Conservation (phyloP, 2,329 filamentous ascomycete species). For the Calonectria ilicicola region DNA sequence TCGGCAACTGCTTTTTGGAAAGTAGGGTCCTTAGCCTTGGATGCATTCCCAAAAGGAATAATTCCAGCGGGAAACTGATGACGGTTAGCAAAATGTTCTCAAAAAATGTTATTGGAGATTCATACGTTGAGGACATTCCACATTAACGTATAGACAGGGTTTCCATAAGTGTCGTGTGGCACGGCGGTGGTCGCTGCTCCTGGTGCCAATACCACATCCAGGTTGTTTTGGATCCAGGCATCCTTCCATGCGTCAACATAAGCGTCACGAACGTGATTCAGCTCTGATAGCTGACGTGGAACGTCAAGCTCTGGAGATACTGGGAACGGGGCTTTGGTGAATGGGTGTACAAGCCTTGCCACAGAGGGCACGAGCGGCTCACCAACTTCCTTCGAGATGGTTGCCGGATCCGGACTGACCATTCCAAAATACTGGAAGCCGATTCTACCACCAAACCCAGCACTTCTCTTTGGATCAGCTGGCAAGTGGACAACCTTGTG, state of each 20-base stretch:
- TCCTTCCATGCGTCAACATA: slow-evolving; percentile 31
- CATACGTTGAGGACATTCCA: slow-evolving; percentile 40
- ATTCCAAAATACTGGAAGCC: slow-evolving; percentile 36
- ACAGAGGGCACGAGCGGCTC: slow-evolving; percentile 37
- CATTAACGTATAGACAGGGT: slow-evolving; percentile 37
- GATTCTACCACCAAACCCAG: slow-evolving; percentile 30
- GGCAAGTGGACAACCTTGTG: slow-evolving; percentile 56
- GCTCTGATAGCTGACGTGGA: background rate
- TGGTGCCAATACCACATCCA: slow-evolving; percentile 35
- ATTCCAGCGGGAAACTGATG: slow-evolving; percentile 37
- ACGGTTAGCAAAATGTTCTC: background rate
- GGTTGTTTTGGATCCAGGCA: slow-evolving; percentile 24
- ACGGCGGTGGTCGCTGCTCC: slow-evolving; percentile 30
- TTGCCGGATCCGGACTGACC: slow-evolving; percentile 24
- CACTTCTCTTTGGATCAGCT: slow-evolving; percentile 26
- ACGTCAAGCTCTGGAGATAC: slow-evolving; percentile 21
- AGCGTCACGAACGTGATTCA: slow-evolving; percentile 15
- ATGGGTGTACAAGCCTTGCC: slow-evolving; percentile 31
- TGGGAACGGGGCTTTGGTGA: slow-evolving; percentile 24
- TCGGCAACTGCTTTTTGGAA: slow-evolving; percentile 23
- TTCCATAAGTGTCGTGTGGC: slow-evolving; percentile 38
- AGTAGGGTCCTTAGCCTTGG: slow-evolving; percentile 28
- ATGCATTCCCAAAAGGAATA: slow-evolving; percentile 30
- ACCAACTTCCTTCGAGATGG: slow-evolving; percentile 26
- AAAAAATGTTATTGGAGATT: accelerated